Conservation (phyloP, 106 monocot species). For the Apostasia ramifera region DNA sequence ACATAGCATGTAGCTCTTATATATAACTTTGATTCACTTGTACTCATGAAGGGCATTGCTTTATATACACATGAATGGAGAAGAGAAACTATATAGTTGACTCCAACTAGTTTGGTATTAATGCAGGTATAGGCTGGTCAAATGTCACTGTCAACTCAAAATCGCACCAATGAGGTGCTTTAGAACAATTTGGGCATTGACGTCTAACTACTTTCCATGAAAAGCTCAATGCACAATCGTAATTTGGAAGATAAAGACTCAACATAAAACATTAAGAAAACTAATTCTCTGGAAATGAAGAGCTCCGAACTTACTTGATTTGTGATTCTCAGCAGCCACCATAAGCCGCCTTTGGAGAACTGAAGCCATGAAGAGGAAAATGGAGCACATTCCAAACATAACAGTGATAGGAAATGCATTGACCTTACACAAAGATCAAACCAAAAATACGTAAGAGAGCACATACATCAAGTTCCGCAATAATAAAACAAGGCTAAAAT, state of each 20-base stretch:
- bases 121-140: not conserved
- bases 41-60: too few relatives aligned
- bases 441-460: not conserved
- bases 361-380: conserved; percentile 96
- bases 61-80: too few relatives aligned
- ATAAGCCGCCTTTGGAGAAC: conserved; percentile 83
- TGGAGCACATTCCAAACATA: conserved; percentile 99
- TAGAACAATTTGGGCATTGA: not conserved
- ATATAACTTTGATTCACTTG: too few relatives aligned
- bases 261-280: not conserved
- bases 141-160: not conserved
- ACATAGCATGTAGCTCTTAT: too few relatives aligned
- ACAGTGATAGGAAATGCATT: conserved; percentile 91
- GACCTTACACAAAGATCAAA: conserved; percentile 43
- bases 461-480: not conserved
- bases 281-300: not conserved
- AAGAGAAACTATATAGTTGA: too few relatives aligned
- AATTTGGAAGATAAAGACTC: not conserved
- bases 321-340: conserved; percentile 71
- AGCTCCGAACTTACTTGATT: conserved; percentile 45
- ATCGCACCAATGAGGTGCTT: not conserved
- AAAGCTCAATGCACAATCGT: not conserved
- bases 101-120: too few relatives aligned
- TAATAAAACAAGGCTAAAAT: too few relatives aligned
- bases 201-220: not conserved